Evolutionary conservation across 2,329 filamentous ascomycete genomes (phyloP).

Genomic region (Nigrospora oryzae): DNA sequence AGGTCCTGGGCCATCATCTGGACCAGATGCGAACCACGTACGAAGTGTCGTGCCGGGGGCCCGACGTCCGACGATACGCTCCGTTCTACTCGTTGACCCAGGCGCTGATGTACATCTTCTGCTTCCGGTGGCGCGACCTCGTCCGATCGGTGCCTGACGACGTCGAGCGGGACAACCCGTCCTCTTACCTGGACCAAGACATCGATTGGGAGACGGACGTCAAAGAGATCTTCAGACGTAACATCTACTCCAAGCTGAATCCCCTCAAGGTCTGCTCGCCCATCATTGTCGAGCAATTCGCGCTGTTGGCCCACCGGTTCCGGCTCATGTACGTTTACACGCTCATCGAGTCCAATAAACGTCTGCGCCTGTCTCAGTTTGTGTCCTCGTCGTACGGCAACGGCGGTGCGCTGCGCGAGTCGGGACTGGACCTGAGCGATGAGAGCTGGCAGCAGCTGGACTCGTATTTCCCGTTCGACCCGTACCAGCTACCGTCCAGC

Average conservation of each 20-base stretch:
- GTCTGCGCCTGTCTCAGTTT: slow-evolving; percentile 68
- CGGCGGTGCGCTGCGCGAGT: slow-evolving; percentile 45
- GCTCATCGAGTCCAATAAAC: slow-evolving; percentile 86
- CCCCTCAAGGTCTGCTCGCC: slow-evolving; percentile 92
- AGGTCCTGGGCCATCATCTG: slow-evolving; percentile 69
- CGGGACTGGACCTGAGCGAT: slow-evolving; percentile 46
- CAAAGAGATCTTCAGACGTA: slow-evolving; percentile 64
- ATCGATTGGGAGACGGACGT: slow-evolving; percentile 70
- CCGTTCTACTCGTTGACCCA: slow-evolving; percentile 86
- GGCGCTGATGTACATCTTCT: slow-evolving; percentile 88
- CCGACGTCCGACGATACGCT: slow-evolving; percentile 75
- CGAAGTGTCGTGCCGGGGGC: slow-evolving; percentile 68
- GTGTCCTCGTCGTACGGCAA: slow-evolving; percentile 48
- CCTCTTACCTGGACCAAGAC: slow-evolving; percentile 58
- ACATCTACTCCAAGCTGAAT: slow-evolving; percentile 84
- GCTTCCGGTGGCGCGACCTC: slow-evolving; percentile 94
- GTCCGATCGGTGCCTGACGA: slow-evolving; percentile 53
- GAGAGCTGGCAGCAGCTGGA: slow-evolving; percentile 81
- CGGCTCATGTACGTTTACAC: slow-evolving; percentile 85
- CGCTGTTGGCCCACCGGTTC: slow-evolving; percentile 76
- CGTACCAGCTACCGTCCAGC: slow-evolving; percentile 82
- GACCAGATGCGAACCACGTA: slow-evolving; percentile 65
- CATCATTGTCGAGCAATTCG: slow-evolving; percentile 84
- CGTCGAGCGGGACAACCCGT: slow-evolving; percentile 53
- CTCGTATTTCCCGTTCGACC: slow-evolving; percentile 95